Evolutionary conservation across 768 basidiomycete species (phyloP).

Genomic region (Lanmaoa rubissima): DNA sequence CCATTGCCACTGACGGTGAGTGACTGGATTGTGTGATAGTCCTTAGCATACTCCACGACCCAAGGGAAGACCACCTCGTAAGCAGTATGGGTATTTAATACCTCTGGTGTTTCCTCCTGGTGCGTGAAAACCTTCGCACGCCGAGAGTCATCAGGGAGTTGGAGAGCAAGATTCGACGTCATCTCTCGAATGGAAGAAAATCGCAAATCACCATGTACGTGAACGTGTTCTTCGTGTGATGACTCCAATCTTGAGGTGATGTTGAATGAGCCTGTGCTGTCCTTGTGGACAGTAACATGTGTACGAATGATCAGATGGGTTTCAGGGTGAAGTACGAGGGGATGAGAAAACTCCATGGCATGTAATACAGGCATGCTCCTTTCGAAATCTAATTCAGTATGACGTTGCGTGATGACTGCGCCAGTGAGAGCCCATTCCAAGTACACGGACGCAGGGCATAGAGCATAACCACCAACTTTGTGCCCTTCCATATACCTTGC

Average conservation of each 20-base stretch:
- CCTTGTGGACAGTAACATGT: slow-evolving; percentile 37
- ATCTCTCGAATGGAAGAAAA: slow-evolving; percentile 34
- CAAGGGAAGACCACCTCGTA: slow-evolving; percentile 71
- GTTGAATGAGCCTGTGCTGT: slow-evolving; percentile 41
- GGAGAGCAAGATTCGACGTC: slow-evolving; percentile 37
- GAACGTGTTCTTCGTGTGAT: slow-evolving; percentile 35
- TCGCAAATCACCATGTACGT: slow-evolving; percentile 47
- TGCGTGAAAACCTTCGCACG: slow-evolving; percentile 33
- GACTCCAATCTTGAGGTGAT: slow-evolving; percentile 41
- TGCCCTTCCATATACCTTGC: slow-evolving; percentile 53
- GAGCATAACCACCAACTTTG: slow-evolving; percentile 49
- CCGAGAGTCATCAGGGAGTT: slow-evolving; percentile 35
- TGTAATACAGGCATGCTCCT: slow-evolving; percentile 37
- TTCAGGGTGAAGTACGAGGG: slow-evolving; percentile 47
- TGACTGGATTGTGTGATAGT: slow-evolving; percentile 57
- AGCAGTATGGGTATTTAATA: slow-evolving; percentile 51
- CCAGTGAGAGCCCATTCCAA: slow-evolving; percentile 54
- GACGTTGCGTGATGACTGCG: slow-evolving; percentile 36
- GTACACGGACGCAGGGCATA: slow-evolving; percentile 70
- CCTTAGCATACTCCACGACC: slow-evolving; percentile 58
- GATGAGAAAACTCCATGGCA: slow-evolving; percentile 48
- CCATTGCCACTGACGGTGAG: slow-evolving; percentile 48
- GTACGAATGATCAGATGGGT: slow-evolving; percentile 37
- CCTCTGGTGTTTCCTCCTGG: slow-evolving; percentile 35
- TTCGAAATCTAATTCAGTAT: slow-evolving; percentile 35